Percentiles rank a stretch among this genome's conserved stretches.
phyloP scores from a whole-genome alignment of 441 rosid genomes.

The Eruca vesicaria region DNA sequence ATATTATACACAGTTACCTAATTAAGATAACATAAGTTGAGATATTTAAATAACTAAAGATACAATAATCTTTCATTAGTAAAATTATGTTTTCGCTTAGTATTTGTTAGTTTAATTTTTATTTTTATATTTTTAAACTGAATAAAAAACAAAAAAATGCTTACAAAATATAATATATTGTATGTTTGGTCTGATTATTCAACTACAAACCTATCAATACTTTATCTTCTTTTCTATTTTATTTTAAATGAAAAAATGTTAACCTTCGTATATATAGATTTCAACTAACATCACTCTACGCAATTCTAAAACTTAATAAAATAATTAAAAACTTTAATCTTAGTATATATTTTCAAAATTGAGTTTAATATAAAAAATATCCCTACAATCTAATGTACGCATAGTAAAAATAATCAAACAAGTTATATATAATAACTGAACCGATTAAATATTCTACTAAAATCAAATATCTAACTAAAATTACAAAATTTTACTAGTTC shows the following conservation, averaged over 20 bases:
- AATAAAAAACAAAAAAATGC: not conserved
- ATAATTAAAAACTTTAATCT: no score
- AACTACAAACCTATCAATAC: not conserved
- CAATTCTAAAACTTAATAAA: not conserved
- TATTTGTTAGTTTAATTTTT: no score
- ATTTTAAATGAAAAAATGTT: no score
- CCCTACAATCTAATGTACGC: not conserved
- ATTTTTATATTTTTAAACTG: not conserved
- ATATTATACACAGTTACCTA: not conserved
- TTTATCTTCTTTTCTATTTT: no score
- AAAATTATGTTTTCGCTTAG: not conserved
- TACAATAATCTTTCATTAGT: not conserved
- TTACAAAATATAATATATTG: not conserved
- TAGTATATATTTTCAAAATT: not conserved
- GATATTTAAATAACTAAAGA: not conserved
- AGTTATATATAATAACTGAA: no score
- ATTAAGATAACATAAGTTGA: not conserved
- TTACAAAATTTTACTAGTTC: no score
- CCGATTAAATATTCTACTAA: no score
- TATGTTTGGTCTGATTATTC: not conserved
- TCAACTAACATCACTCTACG: not conserved
- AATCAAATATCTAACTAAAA: no score
- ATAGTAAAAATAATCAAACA: not conserved
- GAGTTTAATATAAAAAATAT: not conserved
- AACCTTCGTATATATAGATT: not conserved